Percentiles rank a stretch among this genome's conserved stretches.
phyloP scores from a whole-genome alignment of 208 protist genomes.

The Crithidia expoeki region DNA sequence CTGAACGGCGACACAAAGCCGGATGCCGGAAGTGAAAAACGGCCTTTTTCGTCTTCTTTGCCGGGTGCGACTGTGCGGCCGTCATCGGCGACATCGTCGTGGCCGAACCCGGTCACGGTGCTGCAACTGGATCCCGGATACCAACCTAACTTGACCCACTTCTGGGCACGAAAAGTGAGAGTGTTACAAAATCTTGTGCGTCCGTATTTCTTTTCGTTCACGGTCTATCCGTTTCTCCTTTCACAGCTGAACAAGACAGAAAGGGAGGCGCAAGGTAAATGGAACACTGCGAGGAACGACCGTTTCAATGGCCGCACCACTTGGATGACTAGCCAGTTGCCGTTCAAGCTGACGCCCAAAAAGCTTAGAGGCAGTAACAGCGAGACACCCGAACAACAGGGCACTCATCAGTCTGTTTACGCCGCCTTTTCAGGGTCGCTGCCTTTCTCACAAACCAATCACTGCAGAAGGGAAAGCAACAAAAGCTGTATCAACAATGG shows the following conservation, averaged over 20 bases:
- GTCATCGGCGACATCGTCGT: background rate
- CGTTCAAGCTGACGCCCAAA: too few species aligned
- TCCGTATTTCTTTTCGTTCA: constrained; percentile 32
- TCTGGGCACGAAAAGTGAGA: constrained; percentile 22
- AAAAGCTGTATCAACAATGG: too few species aligned
- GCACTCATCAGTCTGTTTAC: too few species aligned
- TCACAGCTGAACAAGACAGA: background rate
- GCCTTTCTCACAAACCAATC: too few species aligned
- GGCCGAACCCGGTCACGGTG: background rate
- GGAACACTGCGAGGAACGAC: too few species aligned
- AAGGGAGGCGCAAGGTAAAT: background rate
- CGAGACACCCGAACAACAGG: too few species aligned
- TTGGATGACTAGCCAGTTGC: too few species aligned
- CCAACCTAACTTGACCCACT: background rate
- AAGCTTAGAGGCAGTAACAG: too few species aligned
- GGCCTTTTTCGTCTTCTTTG: background rate
- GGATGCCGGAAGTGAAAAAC: background rate
- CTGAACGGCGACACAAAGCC: background rate
- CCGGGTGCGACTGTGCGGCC: background rate
- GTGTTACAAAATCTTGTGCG: constrained; percentile 7
- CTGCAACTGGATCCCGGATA: background rate
- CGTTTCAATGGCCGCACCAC: too few species aligned
- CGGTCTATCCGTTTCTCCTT: background rate
- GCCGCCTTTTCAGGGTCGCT: too few species aligned
- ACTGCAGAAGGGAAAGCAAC: too few species aligned